Evolutionary conservation across 129 eudicot species (phyloP).

Genomic region (Rutidosis leptorrhynchoides): DNA sequence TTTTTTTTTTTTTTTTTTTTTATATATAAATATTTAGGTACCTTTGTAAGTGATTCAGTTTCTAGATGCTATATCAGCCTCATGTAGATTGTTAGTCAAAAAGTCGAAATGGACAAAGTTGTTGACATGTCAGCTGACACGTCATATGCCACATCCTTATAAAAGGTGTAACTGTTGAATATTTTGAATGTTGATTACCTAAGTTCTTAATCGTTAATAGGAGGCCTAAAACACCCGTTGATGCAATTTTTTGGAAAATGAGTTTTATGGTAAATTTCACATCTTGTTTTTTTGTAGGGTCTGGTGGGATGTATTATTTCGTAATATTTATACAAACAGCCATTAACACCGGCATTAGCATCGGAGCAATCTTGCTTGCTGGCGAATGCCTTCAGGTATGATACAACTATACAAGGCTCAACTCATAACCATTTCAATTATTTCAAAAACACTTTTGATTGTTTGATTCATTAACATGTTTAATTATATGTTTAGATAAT

Average conservation of each 20-base stretch:
- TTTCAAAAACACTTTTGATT: not conserved
- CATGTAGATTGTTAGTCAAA: not conserved
- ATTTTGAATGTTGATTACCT: not conserved
- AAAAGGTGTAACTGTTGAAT: not conserved
- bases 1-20: no score
- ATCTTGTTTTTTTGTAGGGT: constrained; percentile 44
- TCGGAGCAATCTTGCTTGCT: constrained; percentile 92
- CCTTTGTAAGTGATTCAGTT: not conserved
- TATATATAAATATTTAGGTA: not conserved
- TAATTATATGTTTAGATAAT: constrained; percentile 45
- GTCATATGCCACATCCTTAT: no score
- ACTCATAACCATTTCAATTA: not conserved
- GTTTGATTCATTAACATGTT: not conserved
- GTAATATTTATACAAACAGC: constrained; percentile 91
- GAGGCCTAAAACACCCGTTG: not conserved
- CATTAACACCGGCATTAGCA: constrained; percentile 84
- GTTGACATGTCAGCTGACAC: not conserved
- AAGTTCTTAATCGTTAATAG: not conserved
- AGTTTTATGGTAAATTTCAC: not conserved
- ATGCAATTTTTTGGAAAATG: no score
- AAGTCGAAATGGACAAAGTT: not conserved
- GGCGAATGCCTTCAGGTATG: constrained; percentile 95
- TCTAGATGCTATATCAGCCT: not conserved
- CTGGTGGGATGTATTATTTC: constrained; percentile 95
- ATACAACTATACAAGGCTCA: not conserved